Evolutionary conservation across 2,329 filamentous ascomycete genomes (phyloP), one percentile per base, ranked within the genome.

Genomic region (Botrytis sinoallii): DNA sequence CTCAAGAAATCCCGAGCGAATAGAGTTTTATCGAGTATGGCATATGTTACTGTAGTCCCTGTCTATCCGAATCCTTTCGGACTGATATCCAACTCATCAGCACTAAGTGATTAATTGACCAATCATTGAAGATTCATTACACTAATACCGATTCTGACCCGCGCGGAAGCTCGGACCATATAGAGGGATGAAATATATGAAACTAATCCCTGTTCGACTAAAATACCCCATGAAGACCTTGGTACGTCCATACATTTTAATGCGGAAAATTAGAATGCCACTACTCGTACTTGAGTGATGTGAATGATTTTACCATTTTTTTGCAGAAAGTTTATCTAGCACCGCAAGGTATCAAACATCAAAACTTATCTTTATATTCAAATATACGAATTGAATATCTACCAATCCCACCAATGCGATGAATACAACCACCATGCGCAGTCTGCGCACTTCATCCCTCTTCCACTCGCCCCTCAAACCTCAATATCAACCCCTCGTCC

Each of bases 401-500:
- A 48, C 65, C 4, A 22, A 46, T 29, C 63, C 32, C 35, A 64
- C 60, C 64, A 70, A 79, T 79, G 78, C 74, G 66, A 79, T 79
- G 78, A 79, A 65, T 67, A 77, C 76, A 65, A 74, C 71, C 48
- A 75, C 76, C 22, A 70, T 76, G 75, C 77, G 78, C 76, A 67
- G 71, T 75, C 74, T 80, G 75, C 80, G 79, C 75, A 75, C 74
- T 73, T 66, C 75, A 60, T 66, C 75, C 61, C 71, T 77, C 64
- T 73, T 76, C 35, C 71, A 71, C 64, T 67, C 68, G 42, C 38
- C 73, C 18, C 42, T 68, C 69, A 85, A 25, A 81, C 76, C 73
- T 84, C 81, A 77, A 85, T 85, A 68, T 71, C 74, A 65, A 64
- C 29, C 35, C 81, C 79, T 74, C 82, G 82, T 72, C 84, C 63